Evolutionary conservation across 148 eudicot genomes (phyloP).

Genomic region (Fallopia convolvulus): DNA sequence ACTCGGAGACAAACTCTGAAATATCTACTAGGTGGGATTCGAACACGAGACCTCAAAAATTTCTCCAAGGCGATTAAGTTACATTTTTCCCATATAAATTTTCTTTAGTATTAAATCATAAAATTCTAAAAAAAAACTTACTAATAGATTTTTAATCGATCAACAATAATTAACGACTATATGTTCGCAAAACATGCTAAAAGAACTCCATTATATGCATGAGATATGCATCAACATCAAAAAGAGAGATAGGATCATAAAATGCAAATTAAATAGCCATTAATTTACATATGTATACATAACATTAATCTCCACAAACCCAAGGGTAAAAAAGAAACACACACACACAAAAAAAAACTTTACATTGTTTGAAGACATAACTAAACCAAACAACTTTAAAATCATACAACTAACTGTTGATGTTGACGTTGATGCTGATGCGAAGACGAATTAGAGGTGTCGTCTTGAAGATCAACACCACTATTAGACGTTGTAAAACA

Average conservation of each 20-base stretch:
- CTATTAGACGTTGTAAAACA: background rate
- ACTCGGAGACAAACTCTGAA: no score
- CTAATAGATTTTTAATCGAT: no score
- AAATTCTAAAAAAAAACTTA: no score
- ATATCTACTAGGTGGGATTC: no score
- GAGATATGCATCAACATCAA: no score
- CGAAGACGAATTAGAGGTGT: background rate
- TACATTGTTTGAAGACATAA: background rate
- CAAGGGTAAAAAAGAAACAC: background rate
- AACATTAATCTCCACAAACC: background rate
- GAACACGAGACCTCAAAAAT: no score
- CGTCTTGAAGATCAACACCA: background rate
- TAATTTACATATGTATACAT: background rate
- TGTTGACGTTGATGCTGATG: constrained; percentile 1
- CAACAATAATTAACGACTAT: no score
- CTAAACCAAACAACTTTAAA: background rate
- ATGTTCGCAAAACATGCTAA: no score
- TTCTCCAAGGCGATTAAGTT: no score
- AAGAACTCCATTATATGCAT: no score
- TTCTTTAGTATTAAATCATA: no score
- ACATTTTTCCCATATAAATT: no score
- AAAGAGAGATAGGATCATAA: background rate
- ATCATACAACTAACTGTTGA: background rate
- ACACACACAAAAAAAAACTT: background rate
- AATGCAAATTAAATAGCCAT: background rate